These are phyloP conservation scores for Aspergillus neotritici DNA, from an alignment of 2,329 filamentous ascomycete genomes.

Conservation along the genomic window DNA sequence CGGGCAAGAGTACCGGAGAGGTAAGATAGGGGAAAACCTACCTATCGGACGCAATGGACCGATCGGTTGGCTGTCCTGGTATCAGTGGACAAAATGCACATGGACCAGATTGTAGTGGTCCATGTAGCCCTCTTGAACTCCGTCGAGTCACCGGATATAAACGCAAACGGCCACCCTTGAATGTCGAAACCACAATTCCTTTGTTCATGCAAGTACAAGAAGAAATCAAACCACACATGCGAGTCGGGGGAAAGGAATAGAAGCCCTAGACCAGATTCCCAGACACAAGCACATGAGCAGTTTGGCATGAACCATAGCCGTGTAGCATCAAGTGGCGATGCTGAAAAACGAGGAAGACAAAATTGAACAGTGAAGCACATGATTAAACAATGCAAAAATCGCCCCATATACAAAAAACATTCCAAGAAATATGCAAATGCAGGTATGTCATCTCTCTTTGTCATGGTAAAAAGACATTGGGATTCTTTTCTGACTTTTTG, in stretches of 20 bases:
- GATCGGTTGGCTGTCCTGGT: constrained; percentile 5
- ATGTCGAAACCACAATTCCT: not conserved
- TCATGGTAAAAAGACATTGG: constrained; percentile 22
- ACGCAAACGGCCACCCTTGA: constrained; percentile 1
- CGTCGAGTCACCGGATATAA: not conserved
- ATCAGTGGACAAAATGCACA: constrained; percentile 6
- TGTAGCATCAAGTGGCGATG: constrained; percentile 8
- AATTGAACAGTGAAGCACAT: constrained; percentile 14
- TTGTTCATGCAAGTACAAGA: not conserved
- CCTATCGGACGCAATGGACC: not conserved
- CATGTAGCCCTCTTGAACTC: too few relatives aligned
- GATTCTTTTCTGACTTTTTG: constrained; percentile 21
- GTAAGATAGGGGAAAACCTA: too few relatives aligned
- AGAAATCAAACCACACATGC: constrained; percentile 1
- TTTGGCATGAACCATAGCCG: constrained; percentile 2
- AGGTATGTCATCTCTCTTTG: constrained; percentile 33
- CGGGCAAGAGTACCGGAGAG: too few relatives aligned
- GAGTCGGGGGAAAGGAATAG: not conserved
- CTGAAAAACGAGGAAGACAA: constrained; percentile 12
- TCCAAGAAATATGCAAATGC: constrained; percentile 35
- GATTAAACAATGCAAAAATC: constrained; percentile 28
- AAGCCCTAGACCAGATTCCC: not conserved
- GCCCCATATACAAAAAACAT: constrained; percentile 30
- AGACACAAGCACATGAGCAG: constrained; percentile 1
- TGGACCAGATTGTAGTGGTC: too few relatives aligned